Base-by-base conservation (phyloP, 2,329 filamentous ascomycete genomes). In the Fusarium devonianum region DNA sequence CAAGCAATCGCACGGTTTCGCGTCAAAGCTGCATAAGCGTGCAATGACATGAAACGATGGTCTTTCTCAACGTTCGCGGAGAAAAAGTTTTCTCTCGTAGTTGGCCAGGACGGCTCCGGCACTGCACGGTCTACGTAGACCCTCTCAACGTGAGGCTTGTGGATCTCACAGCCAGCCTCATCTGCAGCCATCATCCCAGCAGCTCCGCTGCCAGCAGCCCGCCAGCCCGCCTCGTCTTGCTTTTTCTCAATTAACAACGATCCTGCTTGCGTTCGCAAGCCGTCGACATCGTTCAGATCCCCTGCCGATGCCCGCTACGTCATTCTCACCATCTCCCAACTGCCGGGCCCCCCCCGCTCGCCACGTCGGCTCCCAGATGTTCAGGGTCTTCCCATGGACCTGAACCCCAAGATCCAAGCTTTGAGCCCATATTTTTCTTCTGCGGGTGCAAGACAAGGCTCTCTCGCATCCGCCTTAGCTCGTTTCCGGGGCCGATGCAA, bases 101-200 rank as follows among this genome's bases (percentile, higher is more conserved):
- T 35, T 49, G 34, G 37, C 22, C 30, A 33, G 13, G 36, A 32
- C 29, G 18, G n/a, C 19, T 34, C 22, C 22, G 19, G 17, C 23
- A 23, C 41, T 35, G 45, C 50, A 59, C 40, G 50, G 40, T 25
- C 54, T 56, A 50, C 48, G 57, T 59, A 39, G 14, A 36, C 28
- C 34, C 42, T 34, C 49, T 11, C 29, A 23, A 33, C 47, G 42
- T 41, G 51, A 49, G 36, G 40, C 33, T 30, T 47, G 58, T 60
- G 62, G 62, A 38, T 25, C 60, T 19, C 29, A 38, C 21, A 30
- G 46, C 58, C 62, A 63, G 56, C 55, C 58, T 63, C 58, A 58
- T 45, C 36, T 62, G 55, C 62, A 65, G 42, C 62, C 62, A 65
- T 64, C 21, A 65, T 65, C 62, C 62, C 34, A 28, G 62, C 29